phyloP scores from a whole-genome alignment of 2,329 filamentous ascomycete species.

The Cryphonectria radicalis region DNA sequence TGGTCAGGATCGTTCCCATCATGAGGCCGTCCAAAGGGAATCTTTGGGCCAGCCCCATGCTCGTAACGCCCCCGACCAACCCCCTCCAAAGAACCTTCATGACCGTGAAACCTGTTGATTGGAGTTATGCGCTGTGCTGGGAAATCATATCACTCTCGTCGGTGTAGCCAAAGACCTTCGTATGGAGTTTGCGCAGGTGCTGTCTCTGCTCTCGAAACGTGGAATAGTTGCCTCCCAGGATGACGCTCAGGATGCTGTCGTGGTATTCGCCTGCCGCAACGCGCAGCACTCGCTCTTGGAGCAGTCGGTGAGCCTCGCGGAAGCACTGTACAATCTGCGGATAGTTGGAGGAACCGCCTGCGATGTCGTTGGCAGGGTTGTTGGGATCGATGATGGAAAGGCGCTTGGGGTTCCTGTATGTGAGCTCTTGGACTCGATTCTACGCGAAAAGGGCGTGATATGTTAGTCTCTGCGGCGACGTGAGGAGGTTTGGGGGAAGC shows the following conservation, averaged over 20 bases:
- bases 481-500: slow-evolving; percentile 33
- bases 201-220: slow-evolving; percentile 72
- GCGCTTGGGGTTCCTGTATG: slow-evolving; percentile 66
- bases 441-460: slow-evolving; percentile 33
- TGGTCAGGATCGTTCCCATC: not conserved
- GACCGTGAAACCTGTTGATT: not conserved
- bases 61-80: not conserved
- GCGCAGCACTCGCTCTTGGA: slow-evolving; percentile 63
- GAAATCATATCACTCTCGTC: slow-evolving; percentile 34
- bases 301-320: slow-evolving; percentile 59
- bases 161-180: slow-evolving; percentile 43
- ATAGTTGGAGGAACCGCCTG: slow-evolving; percentile 80
- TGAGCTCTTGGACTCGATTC: slow-evolving; percentile 49
- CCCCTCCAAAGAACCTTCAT: not conserved
- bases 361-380: slow-evolving; percentile 82
- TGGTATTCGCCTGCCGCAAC: slow-evolving; percentile 40
- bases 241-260: slow-evolving; percentile 68
- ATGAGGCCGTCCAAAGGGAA: slow-evolving; percentile 8
- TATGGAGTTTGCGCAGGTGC: slow-evolving; percentile 60
- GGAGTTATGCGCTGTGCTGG: not conserved
- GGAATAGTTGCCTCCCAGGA: slow-evolving; percentile 80
- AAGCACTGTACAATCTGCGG: slow-evolving; percentile 71
- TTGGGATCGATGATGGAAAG: slow-evolving; percentile 94
- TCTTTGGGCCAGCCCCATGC: not conserved
- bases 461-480: slow-evolving; percentile 11